Percentiles rank a stretch among this genome's conserved stretches.
Evolutionary conservation across 371 early-diverging fungal genomes (phyloP).

Genomic region (Syncephalis fuscata): DNA sequence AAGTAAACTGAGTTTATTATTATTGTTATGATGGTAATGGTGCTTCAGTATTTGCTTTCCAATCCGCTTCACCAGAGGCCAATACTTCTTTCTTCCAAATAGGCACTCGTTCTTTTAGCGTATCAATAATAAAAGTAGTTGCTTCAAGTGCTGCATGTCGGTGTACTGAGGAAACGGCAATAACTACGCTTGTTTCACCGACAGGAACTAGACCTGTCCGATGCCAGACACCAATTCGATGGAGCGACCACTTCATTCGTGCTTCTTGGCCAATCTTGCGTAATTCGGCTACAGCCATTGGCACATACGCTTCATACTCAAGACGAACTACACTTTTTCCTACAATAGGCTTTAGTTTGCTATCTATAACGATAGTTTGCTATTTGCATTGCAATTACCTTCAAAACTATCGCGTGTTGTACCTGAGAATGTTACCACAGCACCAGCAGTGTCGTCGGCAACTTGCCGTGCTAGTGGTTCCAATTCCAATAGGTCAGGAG

Average conservation of each 20-base stretch:
- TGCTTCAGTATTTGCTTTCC: conserved; percentile 41
- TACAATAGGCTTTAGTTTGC: conserved; percentile 7
- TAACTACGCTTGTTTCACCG: conserved; percentile 60
- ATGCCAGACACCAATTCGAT: conserved; percentile 54
- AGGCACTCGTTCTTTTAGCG: conserved; percentile 62
- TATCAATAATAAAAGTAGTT: conserved; percentile 62
- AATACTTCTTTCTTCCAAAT: conserved; percentile 88
- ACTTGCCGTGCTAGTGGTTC: no score
- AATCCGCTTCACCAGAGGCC: conserved; percentile 45
- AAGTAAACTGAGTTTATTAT: no score
- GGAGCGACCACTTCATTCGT: conserved; percentile 40
- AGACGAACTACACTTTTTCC: conserved; percentile 50
- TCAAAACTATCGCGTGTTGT: conserved; percentile 69
- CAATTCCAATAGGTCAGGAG: no score
- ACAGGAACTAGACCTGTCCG: conserved; percentile 60
- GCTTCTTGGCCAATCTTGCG: conserved; percentile 32
- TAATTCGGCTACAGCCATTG: conserved; percentile 62
- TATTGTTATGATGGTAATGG: no score
- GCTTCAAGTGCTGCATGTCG: conserved; percentile 58
- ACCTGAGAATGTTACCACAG: conserved; percentile 68
- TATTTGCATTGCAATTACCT: conserved; percentile 20
- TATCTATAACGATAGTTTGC: background rate
- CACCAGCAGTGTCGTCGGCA: conserved; percentile 48
- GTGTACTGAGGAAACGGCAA: conserved; percentile 65
- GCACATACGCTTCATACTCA: conserved; percentile 66